Conservation (phyloP, 2,329 filamentous ascomycete genomes). For the Clarireedia homoeocarpa region DNA sequence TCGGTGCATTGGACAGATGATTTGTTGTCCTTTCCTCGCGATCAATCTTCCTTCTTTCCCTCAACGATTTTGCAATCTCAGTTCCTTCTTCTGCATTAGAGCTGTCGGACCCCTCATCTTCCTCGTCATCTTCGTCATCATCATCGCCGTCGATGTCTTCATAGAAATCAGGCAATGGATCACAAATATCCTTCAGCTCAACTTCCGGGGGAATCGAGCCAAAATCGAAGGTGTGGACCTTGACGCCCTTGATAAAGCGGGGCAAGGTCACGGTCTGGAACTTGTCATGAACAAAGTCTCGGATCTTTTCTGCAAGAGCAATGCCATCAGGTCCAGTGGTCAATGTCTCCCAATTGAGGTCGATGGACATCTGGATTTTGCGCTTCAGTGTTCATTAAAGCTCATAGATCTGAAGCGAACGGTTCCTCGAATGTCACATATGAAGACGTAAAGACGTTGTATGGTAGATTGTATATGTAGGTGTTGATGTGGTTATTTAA, state of each 20-base stretch:
- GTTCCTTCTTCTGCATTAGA: constrained; percentile 10
- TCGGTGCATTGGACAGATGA: constrained; percentile 13
- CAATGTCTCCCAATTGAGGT: constrained; percentile 91
- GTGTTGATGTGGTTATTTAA: no score
- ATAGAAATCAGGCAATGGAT: constrained; percentile 94
- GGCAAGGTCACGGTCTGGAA: constrained; percentile 90
- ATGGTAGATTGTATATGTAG: no score
- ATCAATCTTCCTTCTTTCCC: constrained; percentile 30
- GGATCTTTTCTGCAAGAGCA: constrained; percentile 76
- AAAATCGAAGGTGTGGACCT: constrained; percentile 90
- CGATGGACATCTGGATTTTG: constrained; percentile 71
- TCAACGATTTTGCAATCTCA: constrained; percentile 21
- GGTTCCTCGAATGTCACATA: neutral
- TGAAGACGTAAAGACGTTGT: neutral
- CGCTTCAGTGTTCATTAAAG: neutral
- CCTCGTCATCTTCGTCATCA: constrained; percentile 44
- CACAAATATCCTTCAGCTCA: constrained; percentile 93
- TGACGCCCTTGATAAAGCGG: constrained; percentile 93
- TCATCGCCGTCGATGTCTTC: constrained; percentile 69
- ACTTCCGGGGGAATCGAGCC: constrained; percentile 75
- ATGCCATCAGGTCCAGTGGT: constrained; percentile 83
- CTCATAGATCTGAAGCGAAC: neutral
- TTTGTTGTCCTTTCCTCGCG: constrained; percentile 30
- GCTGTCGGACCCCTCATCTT: constrained; percentile 29
- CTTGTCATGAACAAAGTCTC: constrained; percentile 88